Percentiles rank a stretch among this genome's conserved stretches.
phyloP scores from a whole-genome alignment of 2,329 filamentous ascomycete genomes.

The Trichoderma gracile region DNA sequence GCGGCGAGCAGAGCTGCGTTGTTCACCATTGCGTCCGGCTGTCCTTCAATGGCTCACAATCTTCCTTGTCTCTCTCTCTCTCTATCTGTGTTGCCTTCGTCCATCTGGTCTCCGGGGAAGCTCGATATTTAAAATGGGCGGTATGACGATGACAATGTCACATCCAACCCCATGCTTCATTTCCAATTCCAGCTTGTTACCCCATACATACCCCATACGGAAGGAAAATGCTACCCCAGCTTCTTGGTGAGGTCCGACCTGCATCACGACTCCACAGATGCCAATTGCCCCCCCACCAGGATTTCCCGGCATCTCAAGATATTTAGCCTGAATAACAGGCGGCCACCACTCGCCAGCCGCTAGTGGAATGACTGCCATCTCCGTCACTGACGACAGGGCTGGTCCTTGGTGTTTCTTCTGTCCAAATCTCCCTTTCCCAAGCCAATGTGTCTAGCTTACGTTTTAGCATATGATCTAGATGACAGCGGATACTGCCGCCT shows the following conservation, averaged over 20 bases:
- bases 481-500: slow-evolving; percentile 2
- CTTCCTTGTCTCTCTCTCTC: slow-evolving; percentile 3
- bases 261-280: slow-evolving; percentile 10
- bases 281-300: not conserved
- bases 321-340: slow-evolving; percentile 19
- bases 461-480: not conserved
- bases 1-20: slow-evolving; percentile 19
- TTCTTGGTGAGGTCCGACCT: slow-evolving; percentile 14
- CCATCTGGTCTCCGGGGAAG: not conserved
- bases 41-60: slow-evolving; percentile 14
- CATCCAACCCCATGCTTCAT: not conserved
- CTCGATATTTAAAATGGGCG: slow-evolving; percentile 15
- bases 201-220: slow-evolving; percentile 9
- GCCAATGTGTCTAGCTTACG: not conserved
- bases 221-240: not conserved
- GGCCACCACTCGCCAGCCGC: not conserved
- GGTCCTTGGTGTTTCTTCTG: not conserved
- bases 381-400: not conserved
- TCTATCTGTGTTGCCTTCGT: not conserved
- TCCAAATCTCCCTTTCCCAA: not conserved
- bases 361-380: slow-evolving; percentile 8
- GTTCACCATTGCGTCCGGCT: slow-evolving; percentile 10
- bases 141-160: slow-evolving; percentile 19
- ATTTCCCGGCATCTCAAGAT: slow-evolving; percentile 10
- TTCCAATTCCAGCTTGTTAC: slow-evolving; percentile 5